Evolutionary conservation across 305 asterid species (phyloP).

Genomic region (Solanum aculeatissimum): DNA sequence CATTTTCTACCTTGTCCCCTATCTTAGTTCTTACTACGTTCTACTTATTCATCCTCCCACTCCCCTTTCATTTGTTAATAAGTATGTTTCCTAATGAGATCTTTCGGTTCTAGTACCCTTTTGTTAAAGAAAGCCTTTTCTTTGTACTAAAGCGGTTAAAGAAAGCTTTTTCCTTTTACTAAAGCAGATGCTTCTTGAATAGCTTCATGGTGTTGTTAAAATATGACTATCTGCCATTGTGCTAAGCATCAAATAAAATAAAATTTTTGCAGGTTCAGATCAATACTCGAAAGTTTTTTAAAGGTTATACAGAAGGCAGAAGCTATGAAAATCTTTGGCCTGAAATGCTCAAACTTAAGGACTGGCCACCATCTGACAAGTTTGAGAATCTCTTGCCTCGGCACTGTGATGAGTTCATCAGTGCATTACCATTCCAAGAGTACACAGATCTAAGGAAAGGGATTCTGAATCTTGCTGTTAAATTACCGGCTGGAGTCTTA

Average conservation of each 20-base stretch:
- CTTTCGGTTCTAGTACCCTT: not conserved
- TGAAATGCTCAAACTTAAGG: constrained; percentile 96
- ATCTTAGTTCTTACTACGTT: not conserved
- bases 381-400: constrained; percentile 86
- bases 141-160: not conserved
- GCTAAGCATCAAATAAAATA: not conserved
- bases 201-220: not conserved
- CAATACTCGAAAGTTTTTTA: constrained; percentile 56
- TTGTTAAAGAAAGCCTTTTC: not conserved
- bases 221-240: not conserved
- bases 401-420: constrained; percentile 82
- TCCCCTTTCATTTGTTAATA: not conserved
- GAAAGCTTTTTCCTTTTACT: not conserved
- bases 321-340: constrained; percentile 73
- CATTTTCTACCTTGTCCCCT: not conserved
- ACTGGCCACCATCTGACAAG: constrained; percentile 93
- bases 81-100: constrained; percentile 9
- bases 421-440: constrained; percentile 80
- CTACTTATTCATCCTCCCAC: not conserved
- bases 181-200: not conserved
- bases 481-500: constrained; percentile 51
- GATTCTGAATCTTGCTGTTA: constrained; percentile 78
- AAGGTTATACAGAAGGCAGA: constrained; percentile 76
- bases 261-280: constrained; percentile 52
- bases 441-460: constrained; percentile 83